Base-by-base conservation (phyloP, 23 red algal species). In the Gracilaria domingensis region DNA sequence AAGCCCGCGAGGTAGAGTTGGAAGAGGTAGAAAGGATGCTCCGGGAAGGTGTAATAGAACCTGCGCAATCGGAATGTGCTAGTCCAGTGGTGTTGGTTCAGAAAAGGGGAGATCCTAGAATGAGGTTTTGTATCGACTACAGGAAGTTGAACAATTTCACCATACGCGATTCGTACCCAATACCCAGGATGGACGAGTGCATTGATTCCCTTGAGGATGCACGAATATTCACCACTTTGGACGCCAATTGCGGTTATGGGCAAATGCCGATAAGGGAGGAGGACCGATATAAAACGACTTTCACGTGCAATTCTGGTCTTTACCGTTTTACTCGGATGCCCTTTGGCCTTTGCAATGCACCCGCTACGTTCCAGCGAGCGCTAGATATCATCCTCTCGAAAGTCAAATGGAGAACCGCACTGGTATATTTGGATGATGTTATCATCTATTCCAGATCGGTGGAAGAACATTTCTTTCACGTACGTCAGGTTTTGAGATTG, bases 381-480 rank as follows among this genome's bases (percentile, higher is more conserved):
- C n/a, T 88, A 39, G 66, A 88, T 23, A 34, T 88, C 21, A 88
- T 88, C 53, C 54, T 88, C 18, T 49, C 85, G 2, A 50, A 55
- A 25, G 66, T 88, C 4, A 72, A 75, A 54, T 88, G 66, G 59
- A 30, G 33, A 24, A 39, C 54, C 47, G 66, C 66, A 45, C 21
- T 88, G 45, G 71, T 88, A 26, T 88, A 88, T 40, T n/a, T 88
- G 12, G 66, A 78, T 32, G 85, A 88, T 34, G 53, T 88, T 29
- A 79, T 88, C 69, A 49, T 88, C 48, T 79, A 57, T 55, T 74
- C 62, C 26, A 32, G 42, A 45, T 79, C 67, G 8, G n/a, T 76
- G 26, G 85, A 73, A 29, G 59, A 88, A 55, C 85, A 88, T 21
- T 48, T 78, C 20, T 30, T 55, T 12, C 85, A 88, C 40, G 65